Percentiles rank a stretch among this genome's conserved stretches.
These are phyloP conservation scores for Cynanchum wilfordii DNA, from an alignment of 257 asterid species.

Conservation along the genomic window DNA sequence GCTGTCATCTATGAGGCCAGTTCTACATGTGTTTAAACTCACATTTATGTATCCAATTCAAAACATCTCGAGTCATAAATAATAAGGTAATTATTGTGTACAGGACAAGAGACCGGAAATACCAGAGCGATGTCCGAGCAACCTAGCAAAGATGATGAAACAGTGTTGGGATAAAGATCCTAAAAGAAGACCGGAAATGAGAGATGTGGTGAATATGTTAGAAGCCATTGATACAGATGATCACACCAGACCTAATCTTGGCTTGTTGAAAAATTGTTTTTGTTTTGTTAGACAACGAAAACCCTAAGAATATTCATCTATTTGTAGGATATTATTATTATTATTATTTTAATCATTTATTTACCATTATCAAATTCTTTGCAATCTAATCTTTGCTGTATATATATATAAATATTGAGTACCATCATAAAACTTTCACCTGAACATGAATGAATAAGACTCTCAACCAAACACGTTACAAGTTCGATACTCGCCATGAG, in stretches of 20 bases:
- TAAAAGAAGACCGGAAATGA: slow-evolving; percentile 25
- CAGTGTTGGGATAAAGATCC: slow-evolving; percentile 24
- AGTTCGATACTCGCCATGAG: no score
- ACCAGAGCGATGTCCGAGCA: slow-evolving; percentile 7
- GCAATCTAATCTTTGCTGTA: neutral
- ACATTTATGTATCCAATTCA: no score
- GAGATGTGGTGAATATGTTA: slow-evolving; percentile 15
- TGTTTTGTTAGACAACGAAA: neutral
- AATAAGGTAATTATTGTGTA: neutral
- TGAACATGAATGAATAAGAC: no score
- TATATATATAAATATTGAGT: no score
- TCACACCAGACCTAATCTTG: neutral
- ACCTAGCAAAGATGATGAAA: slow-evolving; percentile 22
- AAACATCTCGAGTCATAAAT: no score
- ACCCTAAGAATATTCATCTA: neutral
- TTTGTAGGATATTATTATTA: no score
- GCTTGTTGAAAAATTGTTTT: neutral
- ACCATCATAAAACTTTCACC: no score
- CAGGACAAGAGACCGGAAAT: slow-evolving; percentile 19
- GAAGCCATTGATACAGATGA: slow-evolving; percentile 14
- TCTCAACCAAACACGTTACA: no score
- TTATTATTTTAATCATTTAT: no score
- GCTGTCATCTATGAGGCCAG: slow-evolving; percentile 1
- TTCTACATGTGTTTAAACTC: neutral
- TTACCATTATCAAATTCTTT: neutral